Conservation (phyloP, 805 yeast species). For the Lachancea mirantina region DNA sequence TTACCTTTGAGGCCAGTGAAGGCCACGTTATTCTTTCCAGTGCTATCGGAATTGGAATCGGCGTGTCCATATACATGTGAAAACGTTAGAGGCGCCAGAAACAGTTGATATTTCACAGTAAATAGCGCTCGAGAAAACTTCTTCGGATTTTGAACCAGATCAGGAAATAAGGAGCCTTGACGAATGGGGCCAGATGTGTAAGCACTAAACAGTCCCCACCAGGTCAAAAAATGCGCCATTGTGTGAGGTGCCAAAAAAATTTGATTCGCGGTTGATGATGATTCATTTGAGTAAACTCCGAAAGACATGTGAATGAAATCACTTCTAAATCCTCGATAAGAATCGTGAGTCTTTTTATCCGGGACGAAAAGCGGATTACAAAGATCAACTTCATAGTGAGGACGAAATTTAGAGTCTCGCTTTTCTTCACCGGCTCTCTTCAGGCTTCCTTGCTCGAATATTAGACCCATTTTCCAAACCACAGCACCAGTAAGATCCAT, state of each 20-base stretch:
- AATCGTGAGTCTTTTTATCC: slow-evolving; percentile 43
- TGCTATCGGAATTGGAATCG: slow-evolving; percentile 36
- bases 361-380: slow-evolving; percentile 46
- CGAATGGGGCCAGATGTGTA: slow-evolving; percentile 71
- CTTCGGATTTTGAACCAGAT: slow-evolving; percentile 36
- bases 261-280: slow-evolving; percentile 46
- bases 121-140: slow-evolving; percentile 64
- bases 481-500: slow-evolving; percentile 63
- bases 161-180: slow-evolving; percentile 60
- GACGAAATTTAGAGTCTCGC: slow-evolving; percentile 43
- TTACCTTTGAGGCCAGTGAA: slow-evolving; percentile 61
- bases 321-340: slow-evolving; percentile 54
- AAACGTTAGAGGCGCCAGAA: slow-evolving; percentile 57
- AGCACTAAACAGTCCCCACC: slow-evolving; percentile 82
- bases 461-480: slow-evolving; percentile 68
- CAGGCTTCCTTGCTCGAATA: slow-evolving; percentile 57
- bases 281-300: slow-evolving; percentile 31
- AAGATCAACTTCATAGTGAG: slow-evolving; percentile 60
- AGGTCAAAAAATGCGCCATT: slow-evolving; percentile 56
- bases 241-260: slow-evolving; percentile 68
- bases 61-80: slow-evolving; percentile 64
- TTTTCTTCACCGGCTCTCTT: slow-evolving; percentile 32
- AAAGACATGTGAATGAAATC: slow-evolving; percentile 53
- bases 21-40: slow-evolving; percentile 35
- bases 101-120: slow-evolving; percentile 68